A percentile compares a stretch with the other conserved stretches of the same genome.
Conservation (phyloP, 768 basidiomycete genomes). For the Pleurotus pulmonarius region DNA sequence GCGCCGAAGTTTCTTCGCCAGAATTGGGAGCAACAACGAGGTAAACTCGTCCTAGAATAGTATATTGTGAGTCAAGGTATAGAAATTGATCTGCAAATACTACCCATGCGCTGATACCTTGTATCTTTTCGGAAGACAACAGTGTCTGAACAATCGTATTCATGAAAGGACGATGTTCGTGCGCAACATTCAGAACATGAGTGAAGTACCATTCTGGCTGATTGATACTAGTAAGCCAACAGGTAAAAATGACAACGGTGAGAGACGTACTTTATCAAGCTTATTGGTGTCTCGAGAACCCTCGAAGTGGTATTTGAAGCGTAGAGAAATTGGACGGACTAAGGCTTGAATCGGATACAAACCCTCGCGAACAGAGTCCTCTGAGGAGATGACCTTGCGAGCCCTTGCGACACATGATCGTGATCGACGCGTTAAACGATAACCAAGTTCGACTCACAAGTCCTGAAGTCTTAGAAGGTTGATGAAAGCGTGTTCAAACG, state of each 20-base stretch:
- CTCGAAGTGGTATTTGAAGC: conserved; percentile 97
- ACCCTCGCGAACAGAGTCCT: conserved; percentile 41
- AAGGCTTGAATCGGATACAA: conserved; percentile 85
- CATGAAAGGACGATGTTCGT: conserved; percentile 84
- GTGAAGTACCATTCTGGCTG: conserved; percentile 98
- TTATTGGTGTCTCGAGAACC: conserved; percentile 83
- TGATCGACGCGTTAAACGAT: neutral
- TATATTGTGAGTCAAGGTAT: neutral
- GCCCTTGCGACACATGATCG: conserved; percentile 36
- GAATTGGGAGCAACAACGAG: conserved; percentile 68
- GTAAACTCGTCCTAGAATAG: conserved; percentile 75
- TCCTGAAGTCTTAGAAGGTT: conserved; percentile 74
- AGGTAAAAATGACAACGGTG: neutral
- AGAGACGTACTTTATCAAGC: conserved; percentile 72
- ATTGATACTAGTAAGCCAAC: neutral
- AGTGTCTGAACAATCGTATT: conserved; percentile 69
- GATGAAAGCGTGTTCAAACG: conserved; percentile 76
- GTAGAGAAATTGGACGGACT: conserved; percentile 73
- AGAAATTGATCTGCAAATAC: neutral
- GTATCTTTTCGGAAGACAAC: conserved; percentile 59
- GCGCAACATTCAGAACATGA: conserved; percentile 81
- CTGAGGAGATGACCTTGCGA: conserved; percentile 35
- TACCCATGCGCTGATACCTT: conserved; percentile 73
- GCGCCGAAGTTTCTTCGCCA: conserved; percentile 70
- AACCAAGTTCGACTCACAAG: conserved; percentile 48